These are phyloP conservation scores for Hymenoscyphus linearis DNA, from an alignment of 2,329 filamentous ascomycete genomes.

Conservation along the genomic window DNA sequence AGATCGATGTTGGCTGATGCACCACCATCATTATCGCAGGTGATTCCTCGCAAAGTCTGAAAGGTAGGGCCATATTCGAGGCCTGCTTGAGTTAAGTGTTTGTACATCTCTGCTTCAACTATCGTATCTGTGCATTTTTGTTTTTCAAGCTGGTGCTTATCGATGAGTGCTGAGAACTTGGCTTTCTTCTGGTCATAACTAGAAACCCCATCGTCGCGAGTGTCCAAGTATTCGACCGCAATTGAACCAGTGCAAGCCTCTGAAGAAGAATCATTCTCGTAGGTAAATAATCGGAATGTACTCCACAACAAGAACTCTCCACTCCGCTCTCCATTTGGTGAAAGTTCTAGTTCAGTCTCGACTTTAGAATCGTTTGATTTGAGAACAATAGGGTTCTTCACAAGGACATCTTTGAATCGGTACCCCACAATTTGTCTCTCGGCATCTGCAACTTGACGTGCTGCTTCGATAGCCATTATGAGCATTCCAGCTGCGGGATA, in stretches of 20 bases:
- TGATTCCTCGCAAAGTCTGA: background rate
- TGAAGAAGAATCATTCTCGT: background rate
- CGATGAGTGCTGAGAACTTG: background rate
- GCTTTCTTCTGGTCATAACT: background rate
- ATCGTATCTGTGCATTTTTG: background rate
- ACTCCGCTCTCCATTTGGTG: background rate
- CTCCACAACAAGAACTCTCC: background rate
- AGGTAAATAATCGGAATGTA: background rate
- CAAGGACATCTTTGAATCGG: conserved; percentile 36
- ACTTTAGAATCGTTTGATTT: conserved; percentile 14
- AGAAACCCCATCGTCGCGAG: background rate
- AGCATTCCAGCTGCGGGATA: conserved; percentile 31
- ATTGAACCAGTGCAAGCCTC: background rate
- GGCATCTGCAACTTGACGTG: conserved; percentile 14
- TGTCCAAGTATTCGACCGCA: background rate
- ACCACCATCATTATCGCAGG: background rate
- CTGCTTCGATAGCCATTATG: conserved; percentile 28
- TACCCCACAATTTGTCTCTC: background rate
- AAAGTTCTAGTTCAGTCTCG: background rate
- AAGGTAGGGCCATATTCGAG: conserved; percentile 2
- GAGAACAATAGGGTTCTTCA: conserved; percentile 42
- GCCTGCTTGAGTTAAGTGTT: background rate
- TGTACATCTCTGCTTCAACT: background rate
- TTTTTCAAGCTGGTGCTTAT: background rate
- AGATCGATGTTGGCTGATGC: background rate